Base-by-base conservation (phyloP, 2,329 filamentous ascomycete genomes). In the Aspergillus ruber region DNA sequence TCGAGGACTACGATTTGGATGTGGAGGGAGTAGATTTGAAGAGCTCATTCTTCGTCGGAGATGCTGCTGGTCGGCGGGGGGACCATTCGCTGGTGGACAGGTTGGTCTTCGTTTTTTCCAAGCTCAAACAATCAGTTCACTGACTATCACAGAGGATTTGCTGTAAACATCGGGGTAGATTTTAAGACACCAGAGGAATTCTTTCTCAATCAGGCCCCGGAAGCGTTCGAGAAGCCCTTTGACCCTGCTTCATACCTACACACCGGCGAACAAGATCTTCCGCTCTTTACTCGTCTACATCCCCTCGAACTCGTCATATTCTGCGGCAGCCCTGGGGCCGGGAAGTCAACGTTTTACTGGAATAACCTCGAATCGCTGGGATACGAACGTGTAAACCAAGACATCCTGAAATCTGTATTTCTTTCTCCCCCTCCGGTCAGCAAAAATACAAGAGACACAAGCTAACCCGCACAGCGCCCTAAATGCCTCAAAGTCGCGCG, bases 101-200 rank as follows among this genome's bases (percentile, higher is more conserved):
- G 78, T 81, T 60, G 49, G 61, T 48, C 27, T 18, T 12, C 15
- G 25, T 39, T 9, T 9, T 23, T 13, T 6, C 13, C 23, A 17
- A 20, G 20, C 20, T 20, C 20, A 20, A 20, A 20, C 20, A 20
- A 20, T 20, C 20, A 20, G 20, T 4, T 20, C 20, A 20, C 20
- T 15, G 35, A 15, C 35, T 6, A 9, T 42, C 46, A 27, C 56
- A 82, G 88, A 48, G 87, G 96, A 60, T 85, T 97, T 58, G 91
- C 93, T 3, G 76, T 84, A 51, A 97, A 98, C 61, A 71, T 90
- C 10, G 88, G 88, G 3, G 81, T 98, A 55, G 64, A 72, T 10
- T 98, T 91, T 65, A 74, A 83, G 48, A 95, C 91, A 0, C 93
- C 93, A 0, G 93, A 98, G 62, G 90, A 96, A 66, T 95, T 85